phyloP scores from a whole-genome alignment of 192 early-diverging fungal species.

The Phlyctochytrium planicorne region DNA sequence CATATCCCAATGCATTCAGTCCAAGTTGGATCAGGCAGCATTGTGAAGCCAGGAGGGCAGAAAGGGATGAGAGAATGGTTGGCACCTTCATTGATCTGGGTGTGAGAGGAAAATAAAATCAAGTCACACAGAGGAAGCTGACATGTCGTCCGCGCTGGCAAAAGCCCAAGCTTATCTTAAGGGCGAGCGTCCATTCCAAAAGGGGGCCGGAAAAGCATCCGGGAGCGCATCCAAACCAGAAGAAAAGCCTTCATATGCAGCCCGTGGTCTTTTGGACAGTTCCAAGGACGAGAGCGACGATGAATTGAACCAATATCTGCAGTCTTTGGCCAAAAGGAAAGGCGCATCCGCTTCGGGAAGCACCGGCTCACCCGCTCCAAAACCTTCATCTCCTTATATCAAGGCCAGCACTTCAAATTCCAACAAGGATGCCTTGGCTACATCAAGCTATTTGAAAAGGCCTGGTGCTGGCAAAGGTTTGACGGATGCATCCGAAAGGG shows the following conservation, averaged over 20 bases:
- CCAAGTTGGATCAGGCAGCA: neutral
- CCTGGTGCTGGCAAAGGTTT: too few relatives aligned
- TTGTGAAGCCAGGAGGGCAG: neutral
- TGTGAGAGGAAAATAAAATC: too few relatives aligned
- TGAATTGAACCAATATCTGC: conserved; percentile 4
- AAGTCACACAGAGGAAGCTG: neutral
- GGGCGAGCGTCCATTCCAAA: neutral
- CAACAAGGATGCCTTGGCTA: too few relatives aligned
- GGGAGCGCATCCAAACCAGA: too few relatives aligned
- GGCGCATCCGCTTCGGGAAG: neutral
- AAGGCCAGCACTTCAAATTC: too few relatives aligned
- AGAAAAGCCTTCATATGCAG: too few relatives aligned
- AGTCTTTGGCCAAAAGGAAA: neutral
- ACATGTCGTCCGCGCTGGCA: neutral
- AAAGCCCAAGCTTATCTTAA: neutral
- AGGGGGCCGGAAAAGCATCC: neutral
- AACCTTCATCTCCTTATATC: too few relatives aligned
- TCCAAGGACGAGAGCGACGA: conserved; percentile 2
- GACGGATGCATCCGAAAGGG: too few relatives aligned
- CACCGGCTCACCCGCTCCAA: neutral
- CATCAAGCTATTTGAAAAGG: conserved; percentile 1
- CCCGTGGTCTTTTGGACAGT: neutral
- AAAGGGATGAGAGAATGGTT: neutral
- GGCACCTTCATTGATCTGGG: too few relatives aligned
- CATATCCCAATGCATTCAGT: neutral